phyloP scores from a whole-genome alignment of 164 flowering plant genomes.

The Stephania japonica region DNA sequence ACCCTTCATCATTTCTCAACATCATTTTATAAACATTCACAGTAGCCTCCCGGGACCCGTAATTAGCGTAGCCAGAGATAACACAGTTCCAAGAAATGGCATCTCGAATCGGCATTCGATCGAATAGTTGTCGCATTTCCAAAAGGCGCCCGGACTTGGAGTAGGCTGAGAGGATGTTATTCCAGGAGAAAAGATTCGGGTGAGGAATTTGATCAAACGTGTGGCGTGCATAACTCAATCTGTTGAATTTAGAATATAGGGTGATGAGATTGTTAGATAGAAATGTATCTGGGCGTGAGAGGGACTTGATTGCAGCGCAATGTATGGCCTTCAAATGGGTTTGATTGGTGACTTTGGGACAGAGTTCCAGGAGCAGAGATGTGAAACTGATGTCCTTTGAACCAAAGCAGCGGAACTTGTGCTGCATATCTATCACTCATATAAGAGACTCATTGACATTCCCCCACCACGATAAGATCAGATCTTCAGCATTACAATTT shows the following conservation, averaged over 20 bases:
- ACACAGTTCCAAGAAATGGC: conserved; percentile 46
- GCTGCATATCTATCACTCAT: too few species aligned
- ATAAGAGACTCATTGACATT: too few species aligned
- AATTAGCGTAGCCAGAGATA: conserved; percentile 22
- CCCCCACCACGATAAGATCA: too few species aligned
- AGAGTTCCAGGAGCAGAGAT: conserved; percentile 43
- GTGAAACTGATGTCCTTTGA: too few species aligned
- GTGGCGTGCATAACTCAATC: conserved; percentile 47
- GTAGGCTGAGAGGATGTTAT: conserved; percentile 58
- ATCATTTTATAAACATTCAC: conserved; percentile 20
- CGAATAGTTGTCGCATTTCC: conserved; percentile 19
- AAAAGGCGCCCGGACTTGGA: conserved; percentile 39
- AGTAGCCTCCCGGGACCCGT: conserved; percentile 5
- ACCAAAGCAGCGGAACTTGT: too few species aligned
- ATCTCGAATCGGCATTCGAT: conserved; percentile 21
- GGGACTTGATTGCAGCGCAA: conserved; percentile 46
- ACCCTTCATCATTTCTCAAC: conserved; percentile 18
- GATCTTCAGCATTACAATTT: too few species aligned
- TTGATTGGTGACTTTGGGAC: conserved; percentile 37
- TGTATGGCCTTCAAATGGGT: conserved; percentile 52
- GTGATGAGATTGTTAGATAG: conserved; percentile 51
- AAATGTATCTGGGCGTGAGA: conserved; percentile 45
- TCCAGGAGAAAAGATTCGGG: conserved; percentile 72
- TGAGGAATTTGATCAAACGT: conserved; percentile 63
- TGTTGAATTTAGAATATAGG: conserved; percentile 34